These are phyloP conservation scores for Trichoderma afroharzianum DNA, from an alignment of 2,329 filamentous ascomycete genomes.

Conservation along the genomic window DNA sequence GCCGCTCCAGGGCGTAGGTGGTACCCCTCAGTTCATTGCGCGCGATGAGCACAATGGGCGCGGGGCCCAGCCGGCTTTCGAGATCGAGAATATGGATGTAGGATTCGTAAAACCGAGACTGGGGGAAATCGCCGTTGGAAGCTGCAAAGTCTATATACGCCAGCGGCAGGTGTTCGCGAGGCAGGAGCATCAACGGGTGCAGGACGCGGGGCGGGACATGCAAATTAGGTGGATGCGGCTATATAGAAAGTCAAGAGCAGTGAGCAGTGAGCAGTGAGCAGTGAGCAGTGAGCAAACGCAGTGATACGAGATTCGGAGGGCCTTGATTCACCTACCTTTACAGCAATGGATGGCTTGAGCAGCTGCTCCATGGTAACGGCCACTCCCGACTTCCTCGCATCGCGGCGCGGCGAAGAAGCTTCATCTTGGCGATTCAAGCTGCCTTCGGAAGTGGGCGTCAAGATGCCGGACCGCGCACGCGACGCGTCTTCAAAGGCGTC, in stretches of 20 bases:
- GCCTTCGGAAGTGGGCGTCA: conserved; percentile 39
- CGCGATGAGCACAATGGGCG: conserved; percentile 57
- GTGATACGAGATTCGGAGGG: neutral
- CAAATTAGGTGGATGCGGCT: conserved; percentile 56
- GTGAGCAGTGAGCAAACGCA: neutral
- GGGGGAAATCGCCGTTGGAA: conserved; percentile 48
- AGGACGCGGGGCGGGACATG: conserved; percentile 52
- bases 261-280: neutral
- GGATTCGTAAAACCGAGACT: conserved; percentile 57
- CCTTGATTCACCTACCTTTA: conserved; percentile 49
- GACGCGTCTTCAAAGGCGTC: conserved; percentile 44
- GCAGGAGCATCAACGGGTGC: conserved; percentile 59
- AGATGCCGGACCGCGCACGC: conserved; percentile 43
- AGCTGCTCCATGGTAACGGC: conserved; percentile 47
- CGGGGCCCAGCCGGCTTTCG: conserved; percentile 54
- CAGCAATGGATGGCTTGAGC: conserved; percentile 47
- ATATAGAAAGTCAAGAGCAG: conserved; percentile 26
- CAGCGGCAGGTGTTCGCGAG: conserved; percentile 58
- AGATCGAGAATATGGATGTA: conserved; percentile 61
- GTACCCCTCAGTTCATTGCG: conserved; percentile 52
- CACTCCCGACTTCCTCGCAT: conserved; percentile 36
- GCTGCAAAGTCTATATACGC: conserved; percentile 56
- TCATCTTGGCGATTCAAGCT: conserved; percentile 36
- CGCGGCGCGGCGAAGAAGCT: conserved; percentile 26
- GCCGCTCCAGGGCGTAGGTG: conserved; percentile 63